Conservation (phyloP, 2,329 filamentous ascomycete genomes). For the Ophiostoma novo-ulmi region DNA sequence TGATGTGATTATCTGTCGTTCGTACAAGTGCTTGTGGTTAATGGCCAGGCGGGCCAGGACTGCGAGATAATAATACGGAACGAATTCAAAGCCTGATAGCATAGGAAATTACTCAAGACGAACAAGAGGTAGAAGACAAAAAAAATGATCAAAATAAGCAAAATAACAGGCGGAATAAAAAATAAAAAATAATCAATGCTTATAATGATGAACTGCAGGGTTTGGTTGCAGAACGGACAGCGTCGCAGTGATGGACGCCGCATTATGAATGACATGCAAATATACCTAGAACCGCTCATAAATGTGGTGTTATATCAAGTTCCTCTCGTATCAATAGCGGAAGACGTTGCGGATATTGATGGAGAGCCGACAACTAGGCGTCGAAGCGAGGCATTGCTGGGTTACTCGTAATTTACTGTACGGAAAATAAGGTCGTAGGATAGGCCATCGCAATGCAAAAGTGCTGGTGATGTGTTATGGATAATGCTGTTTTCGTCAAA, state of each 20-base stretch:
- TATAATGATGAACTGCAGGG: neutral
- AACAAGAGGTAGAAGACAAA: neutral
- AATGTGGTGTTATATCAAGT: neutral
- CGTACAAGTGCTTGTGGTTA: neutral
- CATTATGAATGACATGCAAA: neutral
- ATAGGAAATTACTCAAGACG: too few species aligned
- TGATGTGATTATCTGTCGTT: neutral
- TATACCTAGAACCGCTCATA: neutral
- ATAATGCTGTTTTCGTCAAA: neutral
- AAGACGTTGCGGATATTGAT: neutral
- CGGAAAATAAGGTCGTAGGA: neutral
- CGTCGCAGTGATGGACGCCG: neutral
- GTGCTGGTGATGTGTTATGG: conserved; percentile 2
- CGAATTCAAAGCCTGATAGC: too few species aligned
- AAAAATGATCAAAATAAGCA: neutral
- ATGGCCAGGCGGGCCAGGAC: neutral
- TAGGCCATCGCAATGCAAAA: neutral
- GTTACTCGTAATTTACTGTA: neutral
- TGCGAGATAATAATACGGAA: neutral
- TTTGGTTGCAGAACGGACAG: neutral
- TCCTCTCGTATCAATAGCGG: neutral
- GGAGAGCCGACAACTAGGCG: neutral
- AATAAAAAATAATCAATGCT: neutral
- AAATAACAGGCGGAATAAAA: neutral
- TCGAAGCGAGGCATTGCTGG: neutral